Evolutionary conservation across 331 rosid genomes (phyloP), one percentile per base, ranked within the genome.

Genomic region (Stylosanthes scabra): DNA sequence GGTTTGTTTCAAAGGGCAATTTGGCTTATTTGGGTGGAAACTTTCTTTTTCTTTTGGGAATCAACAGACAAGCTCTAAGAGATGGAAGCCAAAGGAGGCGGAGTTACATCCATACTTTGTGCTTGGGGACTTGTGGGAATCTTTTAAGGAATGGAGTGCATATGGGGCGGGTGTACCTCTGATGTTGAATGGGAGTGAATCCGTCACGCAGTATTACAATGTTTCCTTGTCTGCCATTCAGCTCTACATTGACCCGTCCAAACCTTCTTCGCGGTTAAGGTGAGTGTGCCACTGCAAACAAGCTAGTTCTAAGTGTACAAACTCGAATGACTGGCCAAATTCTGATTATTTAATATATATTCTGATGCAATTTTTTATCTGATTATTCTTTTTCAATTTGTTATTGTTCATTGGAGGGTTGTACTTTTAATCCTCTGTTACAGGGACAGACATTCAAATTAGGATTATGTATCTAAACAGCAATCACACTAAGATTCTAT

Each of bases 191-290:
- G 97, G 97, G 58, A 83, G 80, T 60, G 91, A 90, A 78, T 88
- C 97, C 3, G 98, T 93, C 11, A 81, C 84, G n/a, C 98, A 93
- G 85, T 93, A 90, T 80, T 93, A 90, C 56, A 95, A 88, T 59
- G 97, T 91, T 4, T 90, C 87, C 71, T 86, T 93, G 84, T 93
- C 97, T 51, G 98, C 88, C 70, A 90, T 93, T 81, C 97, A 93
- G 83, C 90, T 93, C 25, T 92, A 86, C 72, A 66, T 85, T 0
- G 90, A 93, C 68, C 93, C 95, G 12, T 75, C 88, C 8, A 93
- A 85, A 74, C 78, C 89, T 37, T 86, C 83, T 14, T 27, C 88
- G 1, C 67, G 59, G 70, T 81, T 83, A 79, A 88, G 97, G 97
- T 89, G 66, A 81, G 82, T 58, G 8, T 56, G 78, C 34, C 39